Conservation (phyloP, 2,329 filamentous ascomycete genomes). For the Dothideomycetes sp. region DNA sequence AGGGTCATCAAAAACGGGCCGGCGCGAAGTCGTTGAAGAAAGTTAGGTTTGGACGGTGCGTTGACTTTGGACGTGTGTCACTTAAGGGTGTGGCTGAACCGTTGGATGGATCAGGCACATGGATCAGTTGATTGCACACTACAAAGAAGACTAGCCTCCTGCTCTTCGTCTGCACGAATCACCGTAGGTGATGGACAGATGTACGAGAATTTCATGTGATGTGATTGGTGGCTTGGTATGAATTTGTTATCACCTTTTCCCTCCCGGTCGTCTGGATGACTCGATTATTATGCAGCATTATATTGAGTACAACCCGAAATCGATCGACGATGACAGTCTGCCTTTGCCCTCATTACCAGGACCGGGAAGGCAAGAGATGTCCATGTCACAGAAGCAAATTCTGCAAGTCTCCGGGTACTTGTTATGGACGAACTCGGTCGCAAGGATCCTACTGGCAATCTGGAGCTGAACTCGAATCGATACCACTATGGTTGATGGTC, state of each 20-base stretch:
- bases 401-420: not conserved
- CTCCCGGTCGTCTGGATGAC: constrained; percentile 10
- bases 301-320: constrained; percentile 9
- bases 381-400: too few relatives aligned
- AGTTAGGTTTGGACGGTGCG: not conserved
- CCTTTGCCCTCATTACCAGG: too few relatives aligned
- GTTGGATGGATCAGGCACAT: constrained; percentile 5
- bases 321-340: constrained; percentile 4
- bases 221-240: constrained; percentile 5
- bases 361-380: too few relatives aligned
- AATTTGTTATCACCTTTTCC: constrained; percentile 7
- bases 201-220: constrained; percentile 6
- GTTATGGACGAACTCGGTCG: not conserved
- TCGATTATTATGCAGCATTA: constrained; percentile 8
- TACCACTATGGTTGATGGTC: too few relatives aligned
- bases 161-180: constrained; percentile 11
- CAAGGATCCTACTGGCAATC: too few relatives aligned
- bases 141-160: constrained; percentile 6
- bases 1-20: too few relatives aligned
- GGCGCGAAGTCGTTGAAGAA: not conserved
- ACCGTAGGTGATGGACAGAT: constrained; percentile 2
- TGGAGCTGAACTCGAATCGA: too few relatives aligned
- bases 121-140: not conserved
- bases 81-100: not conserved
- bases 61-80: not conserved